Evolutionary conservation across 2,329 filamentous ascomycete genomes (phyloP).

Genomic region (Biscogniauxia mediterranea): DNA sequence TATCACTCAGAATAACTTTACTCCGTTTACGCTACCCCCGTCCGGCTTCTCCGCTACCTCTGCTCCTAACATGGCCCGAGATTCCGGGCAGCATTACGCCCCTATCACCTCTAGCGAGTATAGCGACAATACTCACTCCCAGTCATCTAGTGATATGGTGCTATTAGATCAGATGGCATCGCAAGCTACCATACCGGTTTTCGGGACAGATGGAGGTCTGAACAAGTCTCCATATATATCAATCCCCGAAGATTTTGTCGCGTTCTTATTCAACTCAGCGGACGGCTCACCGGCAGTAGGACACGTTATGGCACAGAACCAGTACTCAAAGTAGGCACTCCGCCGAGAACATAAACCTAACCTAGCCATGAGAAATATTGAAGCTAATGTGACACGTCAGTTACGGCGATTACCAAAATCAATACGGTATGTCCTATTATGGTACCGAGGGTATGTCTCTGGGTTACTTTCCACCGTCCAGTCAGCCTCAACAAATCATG

Average conservation of each 20-base stretch:
- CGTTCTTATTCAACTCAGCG: constrained; percentile 76
- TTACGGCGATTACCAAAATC: constrained; percentile 52
- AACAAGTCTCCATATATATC: constrained; percentile 82
- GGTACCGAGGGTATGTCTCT: constrained; percentile 46
- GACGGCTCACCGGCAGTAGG: constrained; percentile 51
- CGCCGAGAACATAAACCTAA: not conserved
- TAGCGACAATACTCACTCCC: constrained; percentile 41
- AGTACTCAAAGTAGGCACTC: constrained; percentile 48
- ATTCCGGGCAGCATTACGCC: constrained; percentile 38
- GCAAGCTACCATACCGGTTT: constrained; percentile 76
- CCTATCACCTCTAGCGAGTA: constrained; percentile 44
- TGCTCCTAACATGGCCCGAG: constrained; percentile 34
- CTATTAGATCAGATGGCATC: constrained; percentile 61
- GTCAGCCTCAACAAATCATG: constrained; percentile 75
- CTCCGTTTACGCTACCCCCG: constrained; percentile 61
- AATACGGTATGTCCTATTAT: constrained; percentile 50
- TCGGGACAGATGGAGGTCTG: constrained; percentile 73
- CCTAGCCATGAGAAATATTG: not conserved
- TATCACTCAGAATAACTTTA: constrained; percentile 59
- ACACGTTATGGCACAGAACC: constrained; percentile 46
- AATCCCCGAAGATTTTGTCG: constrained; percentile 83
- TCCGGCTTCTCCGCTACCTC: constrained; percentile 53
- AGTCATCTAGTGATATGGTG: constrained; percentile 54
- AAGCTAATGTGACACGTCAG: constrained; percentile 33
- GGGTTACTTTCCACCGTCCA: constrained; percentile 56